Base-by-base conservation (phyloP, 345 rosid genomes). In the Linum tenue region DNA sequence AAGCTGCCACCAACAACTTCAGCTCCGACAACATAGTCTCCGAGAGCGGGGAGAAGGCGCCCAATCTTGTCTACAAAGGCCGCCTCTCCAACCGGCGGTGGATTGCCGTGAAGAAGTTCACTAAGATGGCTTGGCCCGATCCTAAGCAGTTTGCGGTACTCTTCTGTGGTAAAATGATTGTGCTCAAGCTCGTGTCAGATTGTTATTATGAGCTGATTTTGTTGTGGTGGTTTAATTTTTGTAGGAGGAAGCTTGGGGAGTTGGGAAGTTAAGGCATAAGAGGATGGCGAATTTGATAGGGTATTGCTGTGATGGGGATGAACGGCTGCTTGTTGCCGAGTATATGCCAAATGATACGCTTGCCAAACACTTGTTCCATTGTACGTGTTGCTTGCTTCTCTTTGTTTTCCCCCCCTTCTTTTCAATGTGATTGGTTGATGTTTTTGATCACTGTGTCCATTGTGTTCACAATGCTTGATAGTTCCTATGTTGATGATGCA, bases 271-370 rank as follows among this genome's bases (percentile, higher is more conserved):
- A 75, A 85, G 94, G 69, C 96, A 91, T 70, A 81, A 70, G 64
- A 82, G 87, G 68, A 70, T 95, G 53, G 97, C 97, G 3, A 95
- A 87, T 83, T 87, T 95, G 84, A 89, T 91, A 66, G 99, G 99
- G 7, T 95, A 91, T 56, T 95, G 96, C 84, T 87, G 91, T 72
- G 95, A 91, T 77, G 98, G 91, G 55, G 98, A 91, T 68, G 97
- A 95, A 67, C 82, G 99, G 80, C 83, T 95, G 70, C 98, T 95
- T 64, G 96, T 95, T 69, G 98, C 99, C 58, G 97, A 95, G 74
- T 89, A 76, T 79, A 89, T 95, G 99, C 89, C 97, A 56, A 91
- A 95, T 73, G 97, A 95, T 72, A 95, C 96, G 61, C 92, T 95
- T 53, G 85, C 99, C 42, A 95, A 91, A 83, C 98, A 89, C 84